Evolutionary conservation across 2,329 filamentous ascomycete species (phyloP), one percentile per base, ranked within the genome.

Genomic region (Beauveria sp.): DNA sequence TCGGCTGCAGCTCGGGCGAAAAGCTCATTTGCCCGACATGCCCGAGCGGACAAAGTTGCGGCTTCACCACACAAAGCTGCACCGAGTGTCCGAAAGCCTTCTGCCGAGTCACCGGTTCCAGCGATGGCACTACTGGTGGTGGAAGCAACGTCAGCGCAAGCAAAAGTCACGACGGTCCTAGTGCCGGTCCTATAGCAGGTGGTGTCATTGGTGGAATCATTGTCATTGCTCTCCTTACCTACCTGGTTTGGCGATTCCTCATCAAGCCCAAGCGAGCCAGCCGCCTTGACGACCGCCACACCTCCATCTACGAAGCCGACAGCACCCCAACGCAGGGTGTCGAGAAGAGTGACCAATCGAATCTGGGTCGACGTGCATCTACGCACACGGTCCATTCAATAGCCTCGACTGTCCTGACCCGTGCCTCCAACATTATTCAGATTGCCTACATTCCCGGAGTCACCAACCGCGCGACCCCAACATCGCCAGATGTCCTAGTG

Each of bases 381-480:
- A 90, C 90, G 50, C 87, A 95, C 72, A 90, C 90, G n/a, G 88
- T 93, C 60, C 84, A 89, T 69, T 98, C 93, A 14, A 91, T 99
- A 71, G 95, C 95, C 18, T 97, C 93, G 10, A 98, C 93, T 28
- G 92, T 98, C 63, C 84, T 97, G 64, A 98, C 95, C 20, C 88
- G 95, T 65, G 95, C 95, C 54, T 98, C 95, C 70, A 99, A 99
- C 79, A 93, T 99, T 72, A 99, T 99, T 69, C 95, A 98, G 77
- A 99, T 99, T 75, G 95, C 95, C 61, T 99, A 98, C 75, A 98
- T 99, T 67, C 95, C 95, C 16, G 95, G 95, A 64, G 93, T 98
- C 69, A 97, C 91, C 64, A 97, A 97, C 77, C 86, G 93, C 67
- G 92, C 93, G 14, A 87, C 88, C 8, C 89, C 90, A 5, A 88